phyloP scores from a whole-genome alignment of 441 rosid genomes.

The Erodium trifolium region DNA sequence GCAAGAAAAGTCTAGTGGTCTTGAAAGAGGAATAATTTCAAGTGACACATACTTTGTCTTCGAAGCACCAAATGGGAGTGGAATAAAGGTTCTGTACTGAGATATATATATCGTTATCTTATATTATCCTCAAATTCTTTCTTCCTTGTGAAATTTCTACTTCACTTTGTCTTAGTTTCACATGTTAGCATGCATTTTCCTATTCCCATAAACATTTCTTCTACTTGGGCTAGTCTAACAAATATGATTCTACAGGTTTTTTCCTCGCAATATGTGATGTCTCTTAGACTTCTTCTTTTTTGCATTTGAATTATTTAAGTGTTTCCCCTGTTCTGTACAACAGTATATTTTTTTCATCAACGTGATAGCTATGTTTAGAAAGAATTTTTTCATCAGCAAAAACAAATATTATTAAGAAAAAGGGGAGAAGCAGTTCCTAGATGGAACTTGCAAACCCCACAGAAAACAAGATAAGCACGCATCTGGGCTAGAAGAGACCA shows the following conservation, averaged over 20 bases:
- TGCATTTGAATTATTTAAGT: neutral
- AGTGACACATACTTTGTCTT: conserved; percentile 72
- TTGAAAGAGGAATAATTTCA: conserved; percentile 81
- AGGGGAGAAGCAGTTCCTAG: too few species aligned
- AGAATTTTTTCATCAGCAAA: too few species aligned
- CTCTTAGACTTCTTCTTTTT: too few species aligned
- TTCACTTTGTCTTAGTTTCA: neutral
- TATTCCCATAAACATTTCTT: neutral
- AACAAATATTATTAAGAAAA: too few species aligned
- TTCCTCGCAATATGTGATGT: neutral
- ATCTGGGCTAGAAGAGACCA: too few species aligned
- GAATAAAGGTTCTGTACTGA: conserved; percentile 65
- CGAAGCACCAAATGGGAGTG: conserved; percentile 80
- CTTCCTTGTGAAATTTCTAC: neutral
- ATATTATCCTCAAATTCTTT: neutral
- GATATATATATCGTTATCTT: conserved; percentile 6
- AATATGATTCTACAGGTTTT: neutral
- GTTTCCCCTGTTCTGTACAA: too few species aligned
- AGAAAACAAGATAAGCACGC: too few species aligned
- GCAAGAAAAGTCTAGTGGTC: conserved; percentile 41
- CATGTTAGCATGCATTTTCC: neutral
- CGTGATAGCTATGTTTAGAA: too few species aligned
- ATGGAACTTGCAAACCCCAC: too few species aligned
- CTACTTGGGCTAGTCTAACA: neutral
- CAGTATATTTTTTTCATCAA: too few species aligned